Base-by-base conservation (phyloP, 345 rosid species). In the Citrus reticulata region DNA sequence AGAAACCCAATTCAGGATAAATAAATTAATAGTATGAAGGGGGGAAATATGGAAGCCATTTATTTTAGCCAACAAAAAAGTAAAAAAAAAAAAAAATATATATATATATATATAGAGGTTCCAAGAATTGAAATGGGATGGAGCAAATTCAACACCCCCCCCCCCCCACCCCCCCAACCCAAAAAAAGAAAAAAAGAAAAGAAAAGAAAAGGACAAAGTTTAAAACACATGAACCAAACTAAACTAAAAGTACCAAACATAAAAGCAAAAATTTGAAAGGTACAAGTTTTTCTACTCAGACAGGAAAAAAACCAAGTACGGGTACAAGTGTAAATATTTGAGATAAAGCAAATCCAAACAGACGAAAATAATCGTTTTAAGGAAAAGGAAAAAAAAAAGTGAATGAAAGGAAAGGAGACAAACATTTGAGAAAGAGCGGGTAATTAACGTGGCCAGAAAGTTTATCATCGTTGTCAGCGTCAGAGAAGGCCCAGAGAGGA, bases 401-500 rank as follows among this genome's bases (percentile, higher is more conserved):
- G 6, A 54, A 54, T 4, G 22, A 54, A 19, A 29, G 32, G 13
- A 5, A 49, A 40, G 20, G 30, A 29, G 60, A 84, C 93, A 86
- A 76, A 95, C 99, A 84, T 40, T 91, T 49, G 63, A 87, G 82
- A 35, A 89, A 80, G 77, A 81, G 72, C 39, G 92, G 86, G 81
- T 84, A 85, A 79, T 86, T 92, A 34, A 89, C 63, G 68, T 84
- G 80, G 72, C 86, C 77, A 14, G 81, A 74, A 27, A 57, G 7
- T 66, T 30, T 58, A 34, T 27, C 70, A 24, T 81, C 82, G 9
- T 72, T 87, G 46, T 82, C 90, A 40, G 54, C 85, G 37, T 90
- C 97, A 64, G 97, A 86, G 88, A 95, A 95, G 35, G 93, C 92
- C 96, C 97, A 93, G 37, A 95, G 95, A 84, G 99, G 98, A 62